Evolutionary conservation across 2,329 filamentous ascomycete species (phyloP).

Genomic region (Fusarium pseudocircinatum): DNA sequence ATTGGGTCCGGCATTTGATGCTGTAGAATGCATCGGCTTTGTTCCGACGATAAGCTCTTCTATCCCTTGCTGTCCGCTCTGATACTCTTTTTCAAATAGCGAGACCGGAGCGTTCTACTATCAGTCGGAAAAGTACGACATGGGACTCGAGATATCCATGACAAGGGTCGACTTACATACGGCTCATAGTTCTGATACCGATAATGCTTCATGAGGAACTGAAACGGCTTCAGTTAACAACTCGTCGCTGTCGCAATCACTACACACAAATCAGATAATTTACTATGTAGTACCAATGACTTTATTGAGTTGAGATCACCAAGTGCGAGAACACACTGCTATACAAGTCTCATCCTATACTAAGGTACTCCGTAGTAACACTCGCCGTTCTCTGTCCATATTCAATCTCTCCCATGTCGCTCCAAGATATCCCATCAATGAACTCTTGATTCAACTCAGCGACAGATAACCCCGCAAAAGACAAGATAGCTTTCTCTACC

Average conservation of each 20-base stretch:
- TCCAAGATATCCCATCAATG: background rate
- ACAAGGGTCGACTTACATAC: background rate
- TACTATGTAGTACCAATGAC: background rate
- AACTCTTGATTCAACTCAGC: background rate
- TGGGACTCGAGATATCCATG: background rate
- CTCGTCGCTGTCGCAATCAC: background rate
- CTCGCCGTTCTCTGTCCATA: background rate
- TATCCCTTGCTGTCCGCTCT: background rate
- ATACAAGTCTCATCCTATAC: background rate
- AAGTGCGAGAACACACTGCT: background rate
- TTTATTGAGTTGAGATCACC: background rate
- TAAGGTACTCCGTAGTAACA: background rate
- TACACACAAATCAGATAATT: background rate
- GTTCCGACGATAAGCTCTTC: conserved; percentile 12
- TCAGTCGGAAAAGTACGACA: background rate
- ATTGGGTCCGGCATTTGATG: background rate
- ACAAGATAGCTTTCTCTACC: conserved; percentile 28
- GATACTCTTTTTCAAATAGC: background rate
- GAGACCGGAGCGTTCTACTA: conserved; percentile 2
- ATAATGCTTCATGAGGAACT: background rate
- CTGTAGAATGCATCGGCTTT: background rate
- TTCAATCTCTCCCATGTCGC: background rate
- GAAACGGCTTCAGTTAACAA: background rate
- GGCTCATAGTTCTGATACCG: background rate
- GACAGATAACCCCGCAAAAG: background rate